Conservation (phyloP, 1,284 basidiomycete genomes). For the Flammula alnicola region DNA sequence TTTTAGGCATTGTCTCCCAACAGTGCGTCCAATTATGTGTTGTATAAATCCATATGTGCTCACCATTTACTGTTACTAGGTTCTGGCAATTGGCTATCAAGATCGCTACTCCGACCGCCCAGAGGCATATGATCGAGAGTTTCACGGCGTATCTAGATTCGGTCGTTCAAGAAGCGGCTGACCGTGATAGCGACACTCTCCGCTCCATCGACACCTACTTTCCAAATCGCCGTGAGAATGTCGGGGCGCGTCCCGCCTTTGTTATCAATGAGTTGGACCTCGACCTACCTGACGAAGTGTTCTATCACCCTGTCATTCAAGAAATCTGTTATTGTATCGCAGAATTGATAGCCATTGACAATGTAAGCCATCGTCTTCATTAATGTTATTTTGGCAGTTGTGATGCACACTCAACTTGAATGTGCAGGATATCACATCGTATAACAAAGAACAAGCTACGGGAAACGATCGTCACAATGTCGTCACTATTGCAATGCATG, state of each 20-base stretch:
- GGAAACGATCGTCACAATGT: conserved; percentile 51
- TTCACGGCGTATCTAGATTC: not conserved
- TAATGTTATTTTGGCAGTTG: not conserved
- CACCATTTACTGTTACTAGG: not conserved
- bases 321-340: not conserved
- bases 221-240: not conserved
- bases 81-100: not conserved
- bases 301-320: not conserved
- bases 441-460: conserved; percentile 46
- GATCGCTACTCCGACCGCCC: not conserved
- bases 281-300: not conserved
- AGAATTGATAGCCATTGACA: not conserved
- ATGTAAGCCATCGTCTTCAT: conserved; percentile 22
- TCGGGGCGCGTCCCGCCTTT: not conserved
- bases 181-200: not conserved
- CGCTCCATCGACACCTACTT: not conserved
- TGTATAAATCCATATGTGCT: not conserved
- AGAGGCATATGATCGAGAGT: not conserved
- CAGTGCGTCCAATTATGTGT: not conserved
- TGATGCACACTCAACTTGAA: not conserved
- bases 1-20: conserved; percentile 1
- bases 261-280: not conserved
- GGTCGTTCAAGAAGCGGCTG: not conserved
- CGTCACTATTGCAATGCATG: conserved; percentile 48
- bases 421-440: conserved; percentile 45